Base-by-base conservation (phyloP, 352 stramenopile species). In the Blastocystis sp. region DNA sequence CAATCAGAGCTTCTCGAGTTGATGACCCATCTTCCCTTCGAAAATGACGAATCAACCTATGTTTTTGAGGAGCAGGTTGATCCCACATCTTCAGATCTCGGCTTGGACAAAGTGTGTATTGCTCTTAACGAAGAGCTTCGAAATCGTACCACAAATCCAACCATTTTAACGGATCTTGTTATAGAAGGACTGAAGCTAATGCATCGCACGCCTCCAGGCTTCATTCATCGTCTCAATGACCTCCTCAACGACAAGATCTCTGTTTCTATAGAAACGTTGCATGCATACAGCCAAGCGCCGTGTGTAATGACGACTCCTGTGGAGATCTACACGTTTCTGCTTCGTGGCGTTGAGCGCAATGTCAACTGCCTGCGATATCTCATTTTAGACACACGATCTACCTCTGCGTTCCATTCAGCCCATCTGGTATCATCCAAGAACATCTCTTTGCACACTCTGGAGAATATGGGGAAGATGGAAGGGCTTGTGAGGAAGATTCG, bases 21-120 rank as follows among this genome's bases (percentile, higher is more conserved):
- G n/a, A 88, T 88, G 55, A 88, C 77, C 20, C 77, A 88, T 29
- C 77, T 88, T 8, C 77, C 53, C 43, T 88, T 84, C 41, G 73
- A 84, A 6, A 84, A 84, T 43, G 73, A 84, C 47, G 53, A 64
- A 7, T 26, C 56, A 11, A 20, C 54, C 56, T 53, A 47, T 45
- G 11, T 66, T 9, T 84, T 84, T 43, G 47, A 84, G 20, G 73
- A 68, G 9, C 43, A 69, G 0, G 47, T 53, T 43, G 50, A 64
- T 1, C 34, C 26, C 11, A 11, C 59, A 15, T 47, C 62, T 8
- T 7, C 29, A 15, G 62, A 43, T 15, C 23, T 9, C 8, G 9
- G 6, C 3, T 8, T 73, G 7, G 62, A 73, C 62, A 11, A 29
- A 11, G 62, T 73, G 7, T 73, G 62, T 37, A 0, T 23, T 15